Base-by-base conservation (phyloP, 2,329 filamentous ascomycete species). In the Colletotrichum graminicola region DNA sequence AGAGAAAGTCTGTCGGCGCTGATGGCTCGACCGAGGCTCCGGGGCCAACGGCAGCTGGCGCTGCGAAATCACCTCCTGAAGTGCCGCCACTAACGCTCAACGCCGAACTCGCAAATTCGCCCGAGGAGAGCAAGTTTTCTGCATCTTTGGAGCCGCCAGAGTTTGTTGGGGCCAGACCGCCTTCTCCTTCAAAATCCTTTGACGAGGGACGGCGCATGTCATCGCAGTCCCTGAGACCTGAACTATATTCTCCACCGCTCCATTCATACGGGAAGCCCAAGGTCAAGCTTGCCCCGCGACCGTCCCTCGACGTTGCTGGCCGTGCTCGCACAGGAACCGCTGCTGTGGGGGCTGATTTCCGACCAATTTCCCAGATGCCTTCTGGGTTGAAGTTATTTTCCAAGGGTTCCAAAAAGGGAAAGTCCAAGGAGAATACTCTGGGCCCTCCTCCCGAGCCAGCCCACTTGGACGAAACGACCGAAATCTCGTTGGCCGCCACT, bases 271-370 rank as follows among this genome's bases (percentile, higher is more conserved):
- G 84, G 76, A 94, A 93, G 77, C 92, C 92, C 54, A 98, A 97
- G 79, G 91, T 97, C 67, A 98, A 97, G 81, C 88, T 97, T 54
- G 96, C 91, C 1, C 95, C 96, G 12, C 89, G 95, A 56, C 94
- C 94, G 34, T 95, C 94, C 3, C 79, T 91, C 52, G 91, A 94
- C 73, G 84, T 87, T 51, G 84, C 86, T 73, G 86, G 89, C 68
- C 86, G 87, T 76, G 88, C 90, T 71, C 87, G 91, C 57, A 92
- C 82, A 82, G 68, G 68, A n/a, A 67, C 67, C 26, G 55, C 69
- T 70, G 87, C 63, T 82, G 90, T 79, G 70, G 69, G 69, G 69
- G 59, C 59, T 23, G 87, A 89, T 76, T 87, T 90, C 76, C 87
- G 93, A 62, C 93, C 94, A 7, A 89, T 95, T 34, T 93, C 94